A percentile compares a stretch with the other conserved stretches of the same genome.
phyloP scores from a whole-genome alignment of 1,284 basidiomycete genomes.

The Filobasidium uniguttulatum region DNA sequence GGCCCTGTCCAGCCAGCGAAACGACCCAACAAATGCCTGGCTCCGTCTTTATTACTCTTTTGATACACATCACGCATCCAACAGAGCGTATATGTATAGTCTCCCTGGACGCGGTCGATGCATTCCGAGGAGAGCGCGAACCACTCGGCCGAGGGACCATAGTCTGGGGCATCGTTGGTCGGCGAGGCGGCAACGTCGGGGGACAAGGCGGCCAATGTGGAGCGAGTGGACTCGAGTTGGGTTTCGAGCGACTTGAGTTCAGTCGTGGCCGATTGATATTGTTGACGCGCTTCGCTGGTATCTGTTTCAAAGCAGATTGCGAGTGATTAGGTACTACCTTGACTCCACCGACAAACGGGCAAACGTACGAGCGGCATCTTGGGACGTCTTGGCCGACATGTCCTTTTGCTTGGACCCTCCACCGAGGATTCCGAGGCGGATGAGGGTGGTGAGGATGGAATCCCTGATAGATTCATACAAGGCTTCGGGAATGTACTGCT shows the following conservation, averaged over 20 bases:
- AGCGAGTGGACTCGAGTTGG: conserved; percentile 19
- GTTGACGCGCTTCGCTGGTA: conserved; percentile 46
- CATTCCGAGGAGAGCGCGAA: conserved; percentile 81
- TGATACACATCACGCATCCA: conserved; percentile 78
- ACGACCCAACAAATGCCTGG: conserved; percentile 65
- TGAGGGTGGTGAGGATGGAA: conserved; percentile 50
- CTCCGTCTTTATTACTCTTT: conserved; percentile 70
- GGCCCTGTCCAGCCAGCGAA: conserved; percentile 59
- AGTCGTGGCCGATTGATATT: conserved; percentile 35
- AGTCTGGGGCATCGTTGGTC: conserved; percentile 62
- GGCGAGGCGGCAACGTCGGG: conserved; percentile 68
- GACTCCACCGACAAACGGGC: not conserved
- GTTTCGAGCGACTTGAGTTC: conserved; percentile 36
- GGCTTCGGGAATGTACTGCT: conserved; percentile 75
- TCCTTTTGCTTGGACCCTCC: conserved; percentile 17
- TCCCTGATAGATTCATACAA: conserved; percentile 56
- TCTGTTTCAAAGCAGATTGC: not conserved
- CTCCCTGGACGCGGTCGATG: conserved; percentile 68
- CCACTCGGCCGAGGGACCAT: conserved; percentile 80
- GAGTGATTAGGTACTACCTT: conserved; percentile 29
- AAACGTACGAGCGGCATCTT: conserved; percentile 8
- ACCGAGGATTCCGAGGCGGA: conserved; percentile 50
- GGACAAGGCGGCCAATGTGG: conserved; percentile 36
- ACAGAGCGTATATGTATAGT: conserved; percentile 96
- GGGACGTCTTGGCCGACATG: conserved; percentile 9